Percentiles rank a stretch among this genome's conserved stretches.
Evolutionary conservation across 768 basidiomycete species (phyloP).

Genomic region (Dioszegia hungarica): DNA sequence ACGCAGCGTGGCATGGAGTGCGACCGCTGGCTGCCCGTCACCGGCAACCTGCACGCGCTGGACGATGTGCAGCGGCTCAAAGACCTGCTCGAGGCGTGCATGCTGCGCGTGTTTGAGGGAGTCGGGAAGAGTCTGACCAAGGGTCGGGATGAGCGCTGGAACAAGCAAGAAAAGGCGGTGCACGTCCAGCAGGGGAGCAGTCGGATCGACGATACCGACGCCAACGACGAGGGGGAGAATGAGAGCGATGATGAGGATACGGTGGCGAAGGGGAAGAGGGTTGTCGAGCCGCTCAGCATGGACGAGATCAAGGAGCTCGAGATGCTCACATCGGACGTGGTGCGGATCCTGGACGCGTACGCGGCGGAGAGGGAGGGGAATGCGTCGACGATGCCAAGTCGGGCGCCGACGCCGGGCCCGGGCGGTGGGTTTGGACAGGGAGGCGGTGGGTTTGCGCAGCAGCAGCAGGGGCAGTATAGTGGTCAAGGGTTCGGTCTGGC

Average conservation of each 20-base stretch:
- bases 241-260: slow-evolving; percentile 52
- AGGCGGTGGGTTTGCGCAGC: background rate
- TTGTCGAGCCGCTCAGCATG: slow-evolving; percentile 55
- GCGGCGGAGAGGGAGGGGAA: slow-evolving; percentile 55
- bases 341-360: slow-evolving; percentile 66
- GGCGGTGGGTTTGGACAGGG: background rate
- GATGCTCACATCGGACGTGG: slow-evolving; percentile 66
- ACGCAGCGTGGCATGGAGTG: slow-evolving; percentile 72
- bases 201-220: slow-evolving; percentile 13
- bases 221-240: slow-evolving; percentile 26
- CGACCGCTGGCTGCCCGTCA: slow-evolving; percentile 80
- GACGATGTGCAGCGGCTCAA: slow-evolving; percentile 82
- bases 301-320: slow-evolving; percentile 73
- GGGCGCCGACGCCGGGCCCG: background rate
- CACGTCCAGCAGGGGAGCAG: slow-evolving; percentile 14
- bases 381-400: slow-evolving; percentile 2
- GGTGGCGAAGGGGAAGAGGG: slow-evolving; percentile 29
- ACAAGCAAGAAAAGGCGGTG: slow-evolving; percentile 6
- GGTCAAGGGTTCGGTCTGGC: background rate
- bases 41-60: slow-evolving; percentile 63
- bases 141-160: slow-evolving; percentile 23
- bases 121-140: slow-evolving; percentile 51
- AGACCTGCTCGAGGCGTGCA: slow-evolving; percentile 69
- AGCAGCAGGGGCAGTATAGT: background rate
- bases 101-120: slow-evolving; percentile 87